These are phyloP conservation scores for Dictyostelium firmibasis DNA, from an alignment of 78 protist genomes.

Conservation along the genomic window DNA sequence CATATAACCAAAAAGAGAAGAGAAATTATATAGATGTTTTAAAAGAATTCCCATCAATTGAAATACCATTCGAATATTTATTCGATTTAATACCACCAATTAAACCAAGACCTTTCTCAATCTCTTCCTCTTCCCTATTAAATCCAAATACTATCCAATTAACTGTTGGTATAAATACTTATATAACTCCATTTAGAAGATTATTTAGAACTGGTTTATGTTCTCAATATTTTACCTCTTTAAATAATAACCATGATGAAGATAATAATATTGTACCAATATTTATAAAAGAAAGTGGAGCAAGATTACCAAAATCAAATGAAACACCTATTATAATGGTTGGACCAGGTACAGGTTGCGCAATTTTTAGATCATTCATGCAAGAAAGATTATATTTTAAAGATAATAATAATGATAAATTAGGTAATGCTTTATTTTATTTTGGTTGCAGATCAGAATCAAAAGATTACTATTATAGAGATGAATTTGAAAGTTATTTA, in stretches of 20 bases:
- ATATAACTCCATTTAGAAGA: conserved; percentile 46
- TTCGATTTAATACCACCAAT: conserved; percentile 77
- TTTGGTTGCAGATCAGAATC: conserved; percentile 70
- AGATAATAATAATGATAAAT: background rate
- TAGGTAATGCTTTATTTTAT: conserved; percentile 65
- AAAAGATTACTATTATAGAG: conserved; percentile 54
- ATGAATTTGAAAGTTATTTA: conserved; percentile 59
- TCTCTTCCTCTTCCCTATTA: conserved; percentile 65
- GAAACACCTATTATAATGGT: conserved; percentile 77
- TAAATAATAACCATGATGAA: background rate
- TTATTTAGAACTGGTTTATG: conserved; percentile 72
- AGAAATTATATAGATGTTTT: conserved; percentile 80
- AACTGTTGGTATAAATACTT: conserved; percentile 64
- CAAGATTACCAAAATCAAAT: conserved; percentile 19
- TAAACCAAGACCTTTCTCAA: conserved; percentile 84
- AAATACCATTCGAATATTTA: conserved; percentile 71
- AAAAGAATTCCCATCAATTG: conserved; percentile 41
- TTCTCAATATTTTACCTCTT: conserved; percentile 29
- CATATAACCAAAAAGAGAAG: conserved; percentile 71
- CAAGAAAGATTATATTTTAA: conserved; percentile 42
- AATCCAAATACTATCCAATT: conserved; percentile 37
- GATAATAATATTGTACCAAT: conserved; percentile 13
- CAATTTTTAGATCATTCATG: conserved; percentile 80
- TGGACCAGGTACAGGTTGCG: conserved; percentile 87
- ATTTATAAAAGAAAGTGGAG: conserved; percentile 69